Evolutionary conservation across 208 protist genomes (phyloP), one percentile per base, ranked within the genome.

Genomic region (Spironucleus salmonicida): DNA sequence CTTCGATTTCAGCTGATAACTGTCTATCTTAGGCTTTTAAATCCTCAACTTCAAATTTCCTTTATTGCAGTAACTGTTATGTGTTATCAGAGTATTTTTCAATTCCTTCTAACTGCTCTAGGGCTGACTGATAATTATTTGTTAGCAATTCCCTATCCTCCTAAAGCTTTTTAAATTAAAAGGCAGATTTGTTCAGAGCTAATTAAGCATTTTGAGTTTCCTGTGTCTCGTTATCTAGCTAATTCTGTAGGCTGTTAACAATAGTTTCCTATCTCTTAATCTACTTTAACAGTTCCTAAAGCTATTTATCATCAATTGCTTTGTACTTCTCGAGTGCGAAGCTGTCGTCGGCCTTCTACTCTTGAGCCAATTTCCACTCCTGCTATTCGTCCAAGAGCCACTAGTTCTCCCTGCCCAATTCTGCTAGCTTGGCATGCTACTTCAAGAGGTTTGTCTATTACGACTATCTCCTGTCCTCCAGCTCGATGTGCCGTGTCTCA

Each of bases 301-400:
- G 15, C 11, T 4, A 15, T 35, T 71, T 71, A 9, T 71, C 64
- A 35, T 71, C 64, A 32, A 71, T 71, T 30, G 64, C 64, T 40
- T n/a, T 71, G 45, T 71, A 71, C 38, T 71, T 71, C 34, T 71
- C 4, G 4, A 71, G 34, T 23, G 64, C 38, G n/a, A 71, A 71
- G 2, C 9, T 15, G 34, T 71, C 64, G 7, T 71, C 64, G 34
- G 26, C 9, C 34, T 71, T 71, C n/a, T 71, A 38, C 64, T 71
- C 64, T 38, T n/a, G 45, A n/a, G 64, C 64, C 9, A 71, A 35
- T 11, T 71, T n/a, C 64, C 64, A 71, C n/a, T 71, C 64, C 11
- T n/a, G 9, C 15, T 38, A 35, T 35, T 71, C 64, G 40, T 71
- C 64, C 7, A 42, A 11, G n/a, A 71, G 64, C 64, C 64, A 71